Percentiles rank a stretch among this genome's conserved stretches.
These are phyloP conservation scores for Collybia sp. DNA, from an alignment of 768 basidiomycete species.

Conservation along the genomic window DNA sequence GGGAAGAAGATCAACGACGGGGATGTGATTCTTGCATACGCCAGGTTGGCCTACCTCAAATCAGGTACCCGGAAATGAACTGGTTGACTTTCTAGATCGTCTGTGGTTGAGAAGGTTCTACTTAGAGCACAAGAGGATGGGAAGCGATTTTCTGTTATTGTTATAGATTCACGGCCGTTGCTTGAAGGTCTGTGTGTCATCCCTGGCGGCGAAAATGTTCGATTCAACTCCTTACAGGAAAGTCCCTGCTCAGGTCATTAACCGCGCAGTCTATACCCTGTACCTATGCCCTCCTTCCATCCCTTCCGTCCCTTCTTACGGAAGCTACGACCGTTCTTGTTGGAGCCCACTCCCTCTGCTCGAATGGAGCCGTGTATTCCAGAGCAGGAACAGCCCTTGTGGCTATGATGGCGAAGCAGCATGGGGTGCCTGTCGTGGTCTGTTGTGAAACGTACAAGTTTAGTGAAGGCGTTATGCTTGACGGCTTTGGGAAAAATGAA, in stretches of 20 bases:
- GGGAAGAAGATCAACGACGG: constrained; percentile 93
- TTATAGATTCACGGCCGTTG: constrained; percentile 93
- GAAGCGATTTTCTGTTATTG: constrained; percentile 82
- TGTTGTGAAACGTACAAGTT: constrained; percentile 99
- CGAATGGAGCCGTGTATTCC: constrained; percentile 92
- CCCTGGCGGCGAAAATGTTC: background rate
- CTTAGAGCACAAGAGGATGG: constrained; percentile 71
- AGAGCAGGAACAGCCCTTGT: constrained; percentile 94
- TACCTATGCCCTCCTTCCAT: constrained; percentile 89
- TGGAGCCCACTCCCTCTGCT: constrained; percentile 91
- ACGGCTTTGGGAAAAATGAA: constrained; percentile 95
- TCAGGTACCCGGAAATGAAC: background rate
- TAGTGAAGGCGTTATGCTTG: constrained; percentile 86
- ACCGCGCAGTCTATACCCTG: constrained; percentile 65
- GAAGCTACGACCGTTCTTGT: constrained; percentile 83
- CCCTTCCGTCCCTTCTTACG: constrained; percentile 73
- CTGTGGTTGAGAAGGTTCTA: constrained; percentile 88
- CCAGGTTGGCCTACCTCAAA: constrained; percentile 49
- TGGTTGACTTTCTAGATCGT: constrained; percentile 55
- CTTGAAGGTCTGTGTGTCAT: constrained; percentile 61
- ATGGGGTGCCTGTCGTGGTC: constrained; percentile 89
- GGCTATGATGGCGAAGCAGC: constrained; percentile 91
- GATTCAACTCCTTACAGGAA: constrained; percentile 45
- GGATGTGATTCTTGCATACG: constrained; percentile 90
- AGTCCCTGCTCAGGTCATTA: constrained; percentile 67